Evolutionary conservation across 306 rosid genomes (phyloP).

Genomic region (Ormosia emarginata): DNA sequence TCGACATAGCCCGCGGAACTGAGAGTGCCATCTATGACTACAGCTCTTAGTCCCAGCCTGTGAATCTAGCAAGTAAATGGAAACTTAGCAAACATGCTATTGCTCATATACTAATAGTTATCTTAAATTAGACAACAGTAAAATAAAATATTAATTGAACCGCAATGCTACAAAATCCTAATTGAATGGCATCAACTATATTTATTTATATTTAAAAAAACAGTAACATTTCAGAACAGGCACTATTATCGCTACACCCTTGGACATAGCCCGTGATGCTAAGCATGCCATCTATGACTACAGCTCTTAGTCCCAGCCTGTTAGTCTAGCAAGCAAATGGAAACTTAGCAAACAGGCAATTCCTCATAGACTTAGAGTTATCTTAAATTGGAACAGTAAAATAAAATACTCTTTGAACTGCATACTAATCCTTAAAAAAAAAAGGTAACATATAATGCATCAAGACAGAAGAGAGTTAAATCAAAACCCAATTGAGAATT

Average conservation of each 20-base stretch:
- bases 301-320: too few species aligned
- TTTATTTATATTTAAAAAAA: too few species aligned
- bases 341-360: too few species aligned
- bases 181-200: background rate
- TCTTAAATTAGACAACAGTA: background rate
- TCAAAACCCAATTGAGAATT: background rate
- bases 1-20: constrained; percentile 50
- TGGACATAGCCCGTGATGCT: too few species aligned
- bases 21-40: constrained; percentile 46
- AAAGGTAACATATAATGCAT: background rate
- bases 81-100: background rate
- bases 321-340: too few species aligned
- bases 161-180: background rate
- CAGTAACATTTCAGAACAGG: too few species aligned
- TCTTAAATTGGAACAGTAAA: too few species aligned
- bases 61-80: background rate
- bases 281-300: too few species aligned
- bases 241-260: too few species aligned
- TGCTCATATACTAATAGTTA: background rate
- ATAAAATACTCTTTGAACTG: too few species aligned
- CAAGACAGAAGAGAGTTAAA: background rate
- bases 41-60: background rate
- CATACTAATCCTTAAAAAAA: too few species aligned
- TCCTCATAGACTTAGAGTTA: too few species aligned
- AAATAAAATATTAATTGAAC: background rate